These are phyloP conservation scores for Cutaneotrichosporon spelunceum DNA, from an alignment of 1,284 basidiomycete species.

Conservation along the genomic window DNA sequence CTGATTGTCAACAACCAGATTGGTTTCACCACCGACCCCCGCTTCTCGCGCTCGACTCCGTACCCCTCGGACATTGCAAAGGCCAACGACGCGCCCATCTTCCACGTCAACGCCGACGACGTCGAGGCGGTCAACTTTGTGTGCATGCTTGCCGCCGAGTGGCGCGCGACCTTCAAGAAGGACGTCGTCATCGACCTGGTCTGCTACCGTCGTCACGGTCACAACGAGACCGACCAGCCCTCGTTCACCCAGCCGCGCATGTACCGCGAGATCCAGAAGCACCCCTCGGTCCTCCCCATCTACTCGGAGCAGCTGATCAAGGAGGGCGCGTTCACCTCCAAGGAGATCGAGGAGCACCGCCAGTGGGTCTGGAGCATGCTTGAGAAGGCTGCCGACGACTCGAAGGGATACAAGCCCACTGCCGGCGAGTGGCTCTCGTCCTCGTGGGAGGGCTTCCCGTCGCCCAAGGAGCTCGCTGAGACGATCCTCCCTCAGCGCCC, in stretches of 20 bases:
- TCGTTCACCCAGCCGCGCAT: conserved; percentile 98
- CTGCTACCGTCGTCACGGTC: conserved; percentile 97
- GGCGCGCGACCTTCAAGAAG: conserved; percentile 97
- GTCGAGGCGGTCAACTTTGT: conserved; percentile 98
- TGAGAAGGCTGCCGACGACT: conserved; percentile 82
- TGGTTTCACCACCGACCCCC: conserved; percentile 98
- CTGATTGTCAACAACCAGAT: conserved; percentile 99
- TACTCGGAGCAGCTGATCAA: conserved; percentile 89
- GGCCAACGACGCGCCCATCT: conserved; percentile 96
- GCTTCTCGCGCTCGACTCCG: conserved; percentile 94
- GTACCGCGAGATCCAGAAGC: conserved; percentile 96
- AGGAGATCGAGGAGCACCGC: conserved; percentile 97
- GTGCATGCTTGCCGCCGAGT: conserved; percentile 96
- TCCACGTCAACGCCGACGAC: conserved; percentile 99
- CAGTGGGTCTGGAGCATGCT: conserved; percentile 99
- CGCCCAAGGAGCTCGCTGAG: conserved; percentile 91
- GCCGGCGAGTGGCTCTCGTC: conserved; percentile 96
- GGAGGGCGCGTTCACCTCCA: conserved; percentile 90
- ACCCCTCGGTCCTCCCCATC: conserved; percentile 85
- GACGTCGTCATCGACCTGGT: conserved; percentile 98
- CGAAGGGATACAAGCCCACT: conserved; percentile 92
- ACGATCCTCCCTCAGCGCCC: conserved; percentile 81
- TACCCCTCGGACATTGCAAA: conserved; percentile 99
- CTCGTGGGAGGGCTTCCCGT: conserved; percentile 98
- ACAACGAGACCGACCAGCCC: conserved; percentile 99